Conservation (phyloP, 164 flowering plant genomes). For the Vitis rotundifolia region DNA sequence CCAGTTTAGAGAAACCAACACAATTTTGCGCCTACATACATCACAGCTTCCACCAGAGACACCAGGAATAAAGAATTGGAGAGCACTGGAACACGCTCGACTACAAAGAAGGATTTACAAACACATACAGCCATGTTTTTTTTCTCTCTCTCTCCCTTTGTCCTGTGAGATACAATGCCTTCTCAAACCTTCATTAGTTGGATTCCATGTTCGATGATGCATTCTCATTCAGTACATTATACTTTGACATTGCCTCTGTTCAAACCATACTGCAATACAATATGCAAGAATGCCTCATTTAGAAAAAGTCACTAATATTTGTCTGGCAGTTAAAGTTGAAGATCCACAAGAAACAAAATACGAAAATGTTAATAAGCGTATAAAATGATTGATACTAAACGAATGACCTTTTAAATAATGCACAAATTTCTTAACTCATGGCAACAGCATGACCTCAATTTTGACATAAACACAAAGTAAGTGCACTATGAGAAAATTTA, state of each 20-base stretch:
- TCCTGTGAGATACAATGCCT: background rate
- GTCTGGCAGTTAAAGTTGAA: too few relatives aligned
- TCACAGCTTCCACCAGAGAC: slow-evolving; percentile 1
- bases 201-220: slow-evolving; percentile 15
- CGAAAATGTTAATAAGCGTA: background rate
- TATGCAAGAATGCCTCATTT: background rate
- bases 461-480: too few relatives aligned
- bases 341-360: background rate
- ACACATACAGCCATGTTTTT: background rate
- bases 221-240: slow-evolving; percentile 21
- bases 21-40: slow-evolving; percentile 10
- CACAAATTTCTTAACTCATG: background rate
- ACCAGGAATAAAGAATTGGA: slow-evolving; percentile 16
- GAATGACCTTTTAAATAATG: background rate
- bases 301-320: background rate
- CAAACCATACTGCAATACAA: slow-evolving; percentile 54
- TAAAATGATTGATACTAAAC: background rate
- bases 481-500: too few relatives aligned
- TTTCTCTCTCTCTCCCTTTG: too few relatives aligned
- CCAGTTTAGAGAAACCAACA: background rate
- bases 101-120: background rate
- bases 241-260: slow-evolving; percentile 29
- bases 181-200: slow-evolving; percentile 18
- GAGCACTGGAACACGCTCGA: background rate
- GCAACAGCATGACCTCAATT: too few relatives aligned